phyloP scores from a whole-genome alignment of 2,329 filamentous ascomycete genomes.

The Aureobasidium sp. region DNA sequence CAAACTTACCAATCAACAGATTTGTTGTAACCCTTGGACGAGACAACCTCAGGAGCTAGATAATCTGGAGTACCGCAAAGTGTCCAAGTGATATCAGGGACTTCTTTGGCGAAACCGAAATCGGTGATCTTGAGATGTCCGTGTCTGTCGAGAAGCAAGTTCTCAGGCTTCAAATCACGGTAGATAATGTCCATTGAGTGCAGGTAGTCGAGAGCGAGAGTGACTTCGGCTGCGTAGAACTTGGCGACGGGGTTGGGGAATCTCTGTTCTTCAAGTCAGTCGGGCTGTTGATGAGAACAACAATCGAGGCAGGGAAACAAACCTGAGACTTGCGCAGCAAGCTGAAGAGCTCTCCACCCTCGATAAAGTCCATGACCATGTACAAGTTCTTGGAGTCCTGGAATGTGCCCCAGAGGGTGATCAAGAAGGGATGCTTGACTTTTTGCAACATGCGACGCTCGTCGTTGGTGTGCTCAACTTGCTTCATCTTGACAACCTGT shows the following conservation, averaged over 20 bases:
- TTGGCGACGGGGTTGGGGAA: slow-evolving; percentile 98
- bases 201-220: slow-evolving; percentile 87
- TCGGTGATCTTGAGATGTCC: slow-evolving; percentile 96
- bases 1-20: slow-evolving; percentile 87
- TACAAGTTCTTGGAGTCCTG: slow-evolving; percentile 93
- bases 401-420: slow-evolving; percentile 97
- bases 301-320: slow-evolving; percentile 34
- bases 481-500: slow-evolving; percentile 99
- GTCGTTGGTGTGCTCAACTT: slow-evolving; percentile 98
- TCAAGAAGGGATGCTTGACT: slow-evolving; percentile 95
- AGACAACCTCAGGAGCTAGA: slow-evolving; percentile 94
- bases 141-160: slow-evolving; percentile 82
- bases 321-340: slow-evolving; percentile 86
- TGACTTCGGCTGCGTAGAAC: slow-evolving; percentile 97
- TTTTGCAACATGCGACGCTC: slow-evolving; percentile 92
- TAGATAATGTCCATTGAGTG: slow-evolving; percentile 96
- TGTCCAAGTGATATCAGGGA: slow-evolving; percentile 98
- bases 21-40: slow-evolving; percentile 98
- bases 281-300: slow-evolving; percentile 10
- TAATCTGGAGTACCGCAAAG: slow-evolving; percentile 97
- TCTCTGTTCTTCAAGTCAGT: slow-evolving; percentile 51
- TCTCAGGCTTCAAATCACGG: slow-evolving; percentile 93
- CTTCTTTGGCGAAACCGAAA: slow-evolving; percentile 97
- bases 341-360: slow-evolving; percentile 95
- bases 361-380: slow-evolving; percentile 99